Base-by-base conservation (phyloP, 192 early-diverging fungal species). In the Allomyces macrogynus region DNA sequence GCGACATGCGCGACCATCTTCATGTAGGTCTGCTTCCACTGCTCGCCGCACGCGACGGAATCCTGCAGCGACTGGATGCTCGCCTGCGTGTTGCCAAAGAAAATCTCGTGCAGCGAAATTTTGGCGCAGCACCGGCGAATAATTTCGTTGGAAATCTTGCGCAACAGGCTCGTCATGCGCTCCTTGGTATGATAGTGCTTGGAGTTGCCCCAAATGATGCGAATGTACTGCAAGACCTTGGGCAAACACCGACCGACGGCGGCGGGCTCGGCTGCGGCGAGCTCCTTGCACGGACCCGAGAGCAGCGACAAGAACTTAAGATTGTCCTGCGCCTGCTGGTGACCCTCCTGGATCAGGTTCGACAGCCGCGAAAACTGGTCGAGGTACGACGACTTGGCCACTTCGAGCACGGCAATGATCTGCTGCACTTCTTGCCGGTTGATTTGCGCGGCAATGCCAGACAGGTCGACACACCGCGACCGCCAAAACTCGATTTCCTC, bases 401-500 rank as follows among this genome's bases (percentile, higher is more conserved):
- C 43, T 8, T 81, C 79, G 5, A 84, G 69, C 24, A 83, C 72
- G 10, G 60, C 10, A n/a, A 82, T 66, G 24, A 84, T 83, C 16
- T 69, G 70, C 42, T 75, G 73, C 12, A 84, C 76, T n/a, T 84
- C 82, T 0, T 62, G 40, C 26, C 82, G 67, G 60, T 77, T 78
- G 40, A 84, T 68, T 66, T 84, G 82, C 27, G 77, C 71, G 65
- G 77, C 75, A 60, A 84, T 83, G n/a, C 82, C 76, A 2, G 79
- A 84, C 32, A 84, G 67, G 66, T 84, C 82, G 23, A 81, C 81
- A 66, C 82, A 84, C 3, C 82, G 67, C 40, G 68, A 75, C 32
- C 76, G 54, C 82, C 82, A 84, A 60, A 84, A 84, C 43, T 80
- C 77, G 65, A 84, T 83, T 63, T 84, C 82, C 61, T 84, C 82